These are phyloP conservation scores for Hevea brasiliensis DNA, from an alignment of 345 rosid genomes.

Conservation along the genomic window DNA sequence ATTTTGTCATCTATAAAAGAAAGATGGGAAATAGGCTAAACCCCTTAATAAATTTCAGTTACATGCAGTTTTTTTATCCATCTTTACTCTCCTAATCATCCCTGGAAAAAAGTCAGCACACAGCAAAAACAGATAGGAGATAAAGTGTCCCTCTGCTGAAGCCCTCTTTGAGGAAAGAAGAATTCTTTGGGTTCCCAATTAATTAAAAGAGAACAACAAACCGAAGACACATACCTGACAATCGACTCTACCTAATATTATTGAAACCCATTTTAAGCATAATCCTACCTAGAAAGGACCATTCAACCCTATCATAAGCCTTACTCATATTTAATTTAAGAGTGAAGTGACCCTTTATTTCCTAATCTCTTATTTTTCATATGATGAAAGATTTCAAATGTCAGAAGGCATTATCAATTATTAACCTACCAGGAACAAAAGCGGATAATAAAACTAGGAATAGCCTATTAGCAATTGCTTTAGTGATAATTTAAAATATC, in stretches of 20 bases:
- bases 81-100: neutral
- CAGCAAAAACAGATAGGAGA: neutral
- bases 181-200: neutral
- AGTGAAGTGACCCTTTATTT: neutral
- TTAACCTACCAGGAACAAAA: neutral
- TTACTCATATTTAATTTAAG: neutral
- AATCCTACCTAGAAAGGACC: neutral
- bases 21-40: too few species aligned
- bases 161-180: neutral
- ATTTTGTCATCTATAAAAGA: too few species aligned
- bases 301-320: neutral
- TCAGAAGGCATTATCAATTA: neutral
- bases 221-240: neutral
- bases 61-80: accelerated
- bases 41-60: too few species aligned
- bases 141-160: neutral
- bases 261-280: neutral
- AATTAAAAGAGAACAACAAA: neutral
- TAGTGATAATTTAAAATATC: neutral
- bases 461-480: neutral
- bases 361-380: neutral
- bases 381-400: neutral
- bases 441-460: accelerated
- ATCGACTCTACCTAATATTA: neutral
- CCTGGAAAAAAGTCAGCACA: neutral